Evolutionary conservation across 371 early-diverging fungal genomes (phyloP), one percentile per base, ranked within the genome.

Genomic region (Mortierella sp.): DNA sequence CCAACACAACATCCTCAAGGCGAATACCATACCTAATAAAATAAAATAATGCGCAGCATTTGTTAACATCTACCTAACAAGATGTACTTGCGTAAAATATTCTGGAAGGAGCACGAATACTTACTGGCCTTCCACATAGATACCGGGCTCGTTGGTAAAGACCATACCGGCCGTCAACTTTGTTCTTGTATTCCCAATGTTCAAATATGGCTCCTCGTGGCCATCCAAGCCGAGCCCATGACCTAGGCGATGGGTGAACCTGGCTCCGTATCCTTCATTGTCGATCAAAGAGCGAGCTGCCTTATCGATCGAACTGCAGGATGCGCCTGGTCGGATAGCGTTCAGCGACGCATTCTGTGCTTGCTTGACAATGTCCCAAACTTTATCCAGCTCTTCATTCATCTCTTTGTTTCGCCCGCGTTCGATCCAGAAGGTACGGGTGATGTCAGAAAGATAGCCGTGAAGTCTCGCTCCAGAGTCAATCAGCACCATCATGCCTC

Each of bases 201-300:
- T 86, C 84, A 89, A 80, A 58, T 89, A 91, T 21, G 91, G 91
- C 38, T 88, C 87, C 67, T 91, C 91, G 65, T 91, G 91, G 69
- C 88, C 89, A 38, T 89, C 87, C 58, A 86, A 58, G 0, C 91
- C 91, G 21, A 91, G 79, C 0, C 91, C 91, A 80, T 91, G 91
- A 1, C 91, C 91, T 61, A 89, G 47, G 4, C 90, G 86, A 72
- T 91, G 91, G 3, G 88, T 88, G 52, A 91, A 91, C 41, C 77
- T 86, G 11, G 65, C 43, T 3, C 87, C 90, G 61, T 85, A 88
- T 0, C 88, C 87, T 36, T 83, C 85, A 3, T 79, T 53, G 13
- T 72, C 75, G 70, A 91, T 88, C 50, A 86, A 59, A 28, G 70
- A 40, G 6, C 89, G 85, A 3, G 89, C 89, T 4, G 86, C 84